These are phyloP conservation scores for Stagonosporopsis vannaccii DNA, from an alignment of 2,329 filamentous ascomycete genomes.

Conservation along the genomic window DNA sequence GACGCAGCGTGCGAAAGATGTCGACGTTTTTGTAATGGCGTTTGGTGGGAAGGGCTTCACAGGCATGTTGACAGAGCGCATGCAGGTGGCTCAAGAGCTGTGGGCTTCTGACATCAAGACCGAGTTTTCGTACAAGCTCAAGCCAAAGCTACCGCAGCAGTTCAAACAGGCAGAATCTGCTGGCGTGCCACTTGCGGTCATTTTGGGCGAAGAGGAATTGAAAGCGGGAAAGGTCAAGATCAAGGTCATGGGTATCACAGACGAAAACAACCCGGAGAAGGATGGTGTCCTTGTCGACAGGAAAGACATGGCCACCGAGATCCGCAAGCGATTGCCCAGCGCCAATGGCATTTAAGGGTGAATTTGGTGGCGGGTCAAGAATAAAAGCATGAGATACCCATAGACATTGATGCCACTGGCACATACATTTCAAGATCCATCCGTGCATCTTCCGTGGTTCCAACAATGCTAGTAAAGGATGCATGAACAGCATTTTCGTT, in stretches of 20 bases:
- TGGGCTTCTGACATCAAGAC: constrained; percentile 93
- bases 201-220: constrained; percentile 90
- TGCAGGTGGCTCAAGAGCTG: constrained; percentile 76
- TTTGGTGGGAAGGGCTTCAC: constrained; percentile 87
- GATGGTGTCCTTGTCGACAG: constrained; percentile 79
- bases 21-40: constrained; percentile 94
- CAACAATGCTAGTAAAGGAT: not conserved
- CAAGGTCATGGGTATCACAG: constrained; percentile 78
- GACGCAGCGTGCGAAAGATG: constrained; percentile 71
- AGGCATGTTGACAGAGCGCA: constrained; percentile 81
- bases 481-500: too few species aligned
- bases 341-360: constrained; percentile 11
- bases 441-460: not conserved
- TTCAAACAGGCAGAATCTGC: constrained; percentile 88
- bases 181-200: constrained; percentile 83
- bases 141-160: constrained; percentile 86
- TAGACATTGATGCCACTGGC: constrained; percentile 19
- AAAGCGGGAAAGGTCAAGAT: constrained; percentile 83
- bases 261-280: constrained; percentile 87
- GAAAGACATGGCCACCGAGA: constrained; percentile 67
- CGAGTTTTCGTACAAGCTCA: constrained; percentile 88
- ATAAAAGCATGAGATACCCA: constrained; percentile 28
- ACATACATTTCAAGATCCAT: not conserved
- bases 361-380: not conserved
- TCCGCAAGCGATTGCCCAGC: constrained; percentile 60